Evolutionary conservation across 371 early-diverging fungal species (phyloP).

Genomic region (Mortierella polycephala): DNA sequence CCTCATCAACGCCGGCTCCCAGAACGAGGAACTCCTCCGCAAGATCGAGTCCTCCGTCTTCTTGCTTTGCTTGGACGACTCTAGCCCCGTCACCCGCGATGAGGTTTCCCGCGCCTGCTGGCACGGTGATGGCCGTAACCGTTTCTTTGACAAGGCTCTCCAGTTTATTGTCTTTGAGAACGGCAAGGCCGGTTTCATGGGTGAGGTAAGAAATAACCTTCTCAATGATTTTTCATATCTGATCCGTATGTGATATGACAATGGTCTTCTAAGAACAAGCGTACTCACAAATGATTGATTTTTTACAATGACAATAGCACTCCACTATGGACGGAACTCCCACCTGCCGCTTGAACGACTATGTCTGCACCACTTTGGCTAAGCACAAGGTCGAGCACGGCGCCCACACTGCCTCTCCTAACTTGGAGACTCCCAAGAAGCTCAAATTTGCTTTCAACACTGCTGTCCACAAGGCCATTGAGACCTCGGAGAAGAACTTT

Average conservation of each 20-base stretch:
- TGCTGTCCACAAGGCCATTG: constrained; percentile 64
- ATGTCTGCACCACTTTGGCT: constrained; percentile 59
- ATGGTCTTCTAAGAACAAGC: not conserved
- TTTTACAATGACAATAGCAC: constrained; percentile 61
- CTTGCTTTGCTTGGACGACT: constrained; percentile 88
- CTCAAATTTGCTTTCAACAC: constrained; percentile 77
- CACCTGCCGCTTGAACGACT: constrained; percentile 79
- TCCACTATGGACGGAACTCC: constrained; percentile 97
- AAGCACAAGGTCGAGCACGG: constrained; percentile 75
- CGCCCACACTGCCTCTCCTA: constrained; percentile 56
- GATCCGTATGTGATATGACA: too few species aligned
- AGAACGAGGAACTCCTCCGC: constrained; percentile 76
- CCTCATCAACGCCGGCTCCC: constrained; percentile 73
- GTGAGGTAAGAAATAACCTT: constrained; percentile 65
- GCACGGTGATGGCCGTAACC: constrained; percentile 94
- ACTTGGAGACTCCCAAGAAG: constrained; percentile 70
- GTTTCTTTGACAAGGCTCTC: constrained; percentile 93
- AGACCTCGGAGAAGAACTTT: constrained; percentile 75
- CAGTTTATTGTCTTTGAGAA: constrained; percentile 96
- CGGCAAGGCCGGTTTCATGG: constrained; percentile 95
- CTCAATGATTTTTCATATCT: not conserved
- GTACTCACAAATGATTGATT: not conserved
- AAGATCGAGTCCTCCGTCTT: constrained; percentile 87
- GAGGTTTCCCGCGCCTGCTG: constrained; percentile 85
- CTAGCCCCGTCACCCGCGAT: constrained; percentile 79